Evolutionary conservation across 129 eudicot genomes (phyloP), one percentile per base, ranked within the genome.

Genomic region (Sambucus nigra): DNA sequence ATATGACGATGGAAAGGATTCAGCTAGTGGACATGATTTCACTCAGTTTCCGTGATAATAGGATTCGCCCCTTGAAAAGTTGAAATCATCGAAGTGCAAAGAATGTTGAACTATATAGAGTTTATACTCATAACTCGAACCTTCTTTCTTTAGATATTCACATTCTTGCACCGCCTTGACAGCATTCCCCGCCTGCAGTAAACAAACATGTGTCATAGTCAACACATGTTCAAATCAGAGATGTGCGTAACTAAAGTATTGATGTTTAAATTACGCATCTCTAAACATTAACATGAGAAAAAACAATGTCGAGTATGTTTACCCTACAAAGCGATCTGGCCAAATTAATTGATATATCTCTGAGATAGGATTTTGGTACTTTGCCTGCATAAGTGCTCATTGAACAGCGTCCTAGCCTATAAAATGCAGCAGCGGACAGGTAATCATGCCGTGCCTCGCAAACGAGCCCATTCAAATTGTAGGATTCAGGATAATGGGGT

Each of bases 291-390:
- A 54, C 5, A 8, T 17, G 16, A 50, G 28, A 18, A 46, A 68
- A 69, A 21, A 26, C 11, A 46, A 57, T 28, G 15, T 14, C 11
- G 44, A n/a, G 62, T n/a, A 25, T 24, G 5, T 33, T n/a, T 76
- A 91, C 98, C 98, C 58, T 79, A 71, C 83, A 81, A 61, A 85
- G 92, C 14, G 87, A 65, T 60, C 98, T 85, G 23, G 98, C 89
- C 70, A 91, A 62, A 74, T 91, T 86, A 42, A 81, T 55, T 47
- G 94, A 73, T 69, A 91, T 72, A 70, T 91, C 94, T 66, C 57
- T 61, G 52, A 74, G 72, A 45, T 27, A 53, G 20, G 73, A 70
- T 42, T 75, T 76, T 47, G 77, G 48, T 57, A 63, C 31, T 63
- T 67, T 65, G 32, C 66, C 69, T 31, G 75, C 56, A 65, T 63